Evolutionary conservation across 1,284 basidiomycete genomes (phyloP), one percentile per base, ranked within the genome.

Genomic region (Blastosporella zonata): DNA sequence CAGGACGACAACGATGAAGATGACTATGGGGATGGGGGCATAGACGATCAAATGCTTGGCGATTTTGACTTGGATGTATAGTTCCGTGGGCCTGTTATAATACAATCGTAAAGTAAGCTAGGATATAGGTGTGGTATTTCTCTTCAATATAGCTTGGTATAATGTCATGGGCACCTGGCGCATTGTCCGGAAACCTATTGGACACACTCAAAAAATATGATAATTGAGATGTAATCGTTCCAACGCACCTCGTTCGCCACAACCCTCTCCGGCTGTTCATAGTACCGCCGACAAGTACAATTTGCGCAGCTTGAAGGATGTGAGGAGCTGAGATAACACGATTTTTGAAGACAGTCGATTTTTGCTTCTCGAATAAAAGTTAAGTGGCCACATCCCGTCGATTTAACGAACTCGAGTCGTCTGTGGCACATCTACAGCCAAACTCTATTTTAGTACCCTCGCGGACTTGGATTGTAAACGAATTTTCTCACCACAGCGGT

Each of bases 1-100:
- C 61, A 62, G 50, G 57, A 58, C 43, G 63, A 55, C 20, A 62
- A 58, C 12, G 68, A 62, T 21, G 81, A 83, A 50, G 79, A 83
- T 37, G 74, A 77, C 41, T 87, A 80, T 56, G 86, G 77, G 5
- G 83, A 87, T 56, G 85, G 82, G 1, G 88, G 85, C n/a, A 74
- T 90, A 49, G 77, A 79, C 38, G 87, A 90, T 59, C 72, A 69
- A 44, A 76, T 82, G 68, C 60, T 90, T 40, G 74, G 77, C 55
- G 80, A 82, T 46, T 66, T 87, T 54, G 80, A 87, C 61, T 53
- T 73, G 57, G 62, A 71, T 44, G 46, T 59, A 44, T 61, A 60
- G 43, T 12, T 38, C 18, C 2, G 42, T 36, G 8, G 28, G 38
- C 23, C 18, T 29, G 20, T 41, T 27, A 44, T 44, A 37, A 7